Base-by-base conservation (phyloP, 257 asterid species). In the Hygrophila difformis region DNA sequence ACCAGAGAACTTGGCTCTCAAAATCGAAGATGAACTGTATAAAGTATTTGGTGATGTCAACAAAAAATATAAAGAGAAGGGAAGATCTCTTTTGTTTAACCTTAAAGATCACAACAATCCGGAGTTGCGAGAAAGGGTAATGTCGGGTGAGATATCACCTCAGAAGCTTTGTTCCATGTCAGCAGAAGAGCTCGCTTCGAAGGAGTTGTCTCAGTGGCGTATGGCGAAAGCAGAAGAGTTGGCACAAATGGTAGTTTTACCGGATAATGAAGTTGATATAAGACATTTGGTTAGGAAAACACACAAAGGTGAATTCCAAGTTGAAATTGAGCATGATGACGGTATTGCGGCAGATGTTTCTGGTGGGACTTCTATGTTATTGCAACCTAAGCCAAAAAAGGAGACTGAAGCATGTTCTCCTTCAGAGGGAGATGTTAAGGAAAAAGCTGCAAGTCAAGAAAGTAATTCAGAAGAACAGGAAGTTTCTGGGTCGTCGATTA, bases 121-220 rank as follows among this genome's bases (percentile, higher is more conserved):
- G 0, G 99, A 91, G 51, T 72, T 91, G 50, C 75, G 94, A 53
- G 99, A 81, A 61, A 74, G 87, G 53, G 99, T 91, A 28, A 61
- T 81, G 75, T 76, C 94, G 33, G 94, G 97, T 44, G 86, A 81
- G 59, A 76, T 91, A 50, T 63, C 83, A 1, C 97, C 99, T 0
- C 84, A 81, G 26, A 83, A 73, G 66, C 58, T 91, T 54, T 86
- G 97, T 57, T 70, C 97, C 19, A 91, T 91, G 99, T 68, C 94
- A 2, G 97, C 94, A 19, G 99, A 91, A 65, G 97, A 91, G 65
- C 96, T 91, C 69, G 99, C 99, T 70, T 91, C 99, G 11, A 86
- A 86, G 75, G 99, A 91, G 76, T 70, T 91, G 20, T 80, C 99
- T 7, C 68, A 91, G 62, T 91, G 99, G 99, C 84, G 99, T 45